Percentiles rank a stretch among this genome's conserved stretches.
These are phyloP conservation scores for Thalia dealbata DNA, from an alignment of 176 grass and related monocot genomes.

Conservation along the genomic window DNA sequence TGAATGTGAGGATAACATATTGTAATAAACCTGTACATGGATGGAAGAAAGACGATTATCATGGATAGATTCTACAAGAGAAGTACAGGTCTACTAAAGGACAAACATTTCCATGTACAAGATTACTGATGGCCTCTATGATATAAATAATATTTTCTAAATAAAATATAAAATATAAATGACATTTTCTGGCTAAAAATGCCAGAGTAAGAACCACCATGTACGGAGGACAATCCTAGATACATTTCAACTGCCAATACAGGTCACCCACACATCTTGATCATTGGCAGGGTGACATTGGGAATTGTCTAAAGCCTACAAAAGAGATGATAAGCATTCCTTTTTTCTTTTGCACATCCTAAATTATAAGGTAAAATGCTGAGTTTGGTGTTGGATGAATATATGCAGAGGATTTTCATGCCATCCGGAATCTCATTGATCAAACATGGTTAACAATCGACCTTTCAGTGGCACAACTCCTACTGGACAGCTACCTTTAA, in stretches of 20 bases:
- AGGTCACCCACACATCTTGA: background rate
- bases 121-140: background rate
- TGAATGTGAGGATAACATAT: constrained; percentile 44
- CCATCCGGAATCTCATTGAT: background rate
- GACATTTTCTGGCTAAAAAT: background rate
- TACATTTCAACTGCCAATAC: background rate
- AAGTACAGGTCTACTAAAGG: constrained; percentile 2
- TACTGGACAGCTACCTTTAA: background rate
- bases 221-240: background rate
- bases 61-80: background rate
- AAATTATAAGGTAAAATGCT: background rate
- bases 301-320: background rate
- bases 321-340: background rate
- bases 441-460: background rate
- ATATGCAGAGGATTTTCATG: background rate
- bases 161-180: background rate
- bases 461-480: background rate
- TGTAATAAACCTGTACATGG: constrained; percentile 65
- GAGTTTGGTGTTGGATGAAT: background rate
- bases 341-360: background rate
- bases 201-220: background rate
- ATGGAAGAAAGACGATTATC: constrained; percentile 24
- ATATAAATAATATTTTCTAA: background rate
- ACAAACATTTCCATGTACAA: background rate
- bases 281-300: background rate